Conservation (phyloP, 306 rosid genomes). For the Hylodesmum podocarpum region DNA sequence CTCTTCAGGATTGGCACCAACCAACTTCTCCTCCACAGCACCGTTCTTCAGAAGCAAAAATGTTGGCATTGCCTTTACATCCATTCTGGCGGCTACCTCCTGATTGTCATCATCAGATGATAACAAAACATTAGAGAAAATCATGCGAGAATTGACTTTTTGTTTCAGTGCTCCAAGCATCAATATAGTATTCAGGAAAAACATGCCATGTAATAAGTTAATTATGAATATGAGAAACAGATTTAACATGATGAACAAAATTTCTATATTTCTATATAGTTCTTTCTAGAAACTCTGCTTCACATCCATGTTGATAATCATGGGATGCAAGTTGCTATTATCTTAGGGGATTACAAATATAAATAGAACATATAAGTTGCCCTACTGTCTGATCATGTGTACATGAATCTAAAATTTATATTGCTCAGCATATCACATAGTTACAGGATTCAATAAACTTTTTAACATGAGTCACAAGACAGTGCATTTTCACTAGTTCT, state of each 20-base stretch:
- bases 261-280: neutral
- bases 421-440: neutral
- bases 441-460: neutral
- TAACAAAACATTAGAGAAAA: slow-evolving; percentile 3
- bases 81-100: slow-evolving; percentile 79
- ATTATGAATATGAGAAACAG: neutral
- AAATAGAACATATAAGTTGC: neutral
- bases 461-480: neutral
- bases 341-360: neutral
- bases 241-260: neutral
- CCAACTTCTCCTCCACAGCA: slow-evolving; percentile 52
- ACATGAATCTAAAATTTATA: neutral
- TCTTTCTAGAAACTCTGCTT: neutral
- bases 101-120: slow-evolving; percentile 23
- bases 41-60: slow-evolving; percentile 69
- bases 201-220: neutral
- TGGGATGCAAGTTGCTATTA: neutral
- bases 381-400: slow-evolving; percentile 8
- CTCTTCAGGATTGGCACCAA: slow-evolving; percentile 98
- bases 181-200: neutral
- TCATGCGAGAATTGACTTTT: neutral
- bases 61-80: slow-evolving; percentile 91
- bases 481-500: neutral
- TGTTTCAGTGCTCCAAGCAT: slow-evolving; percentile 12
- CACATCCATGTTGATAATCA: neutral